phyloP scores from a whole-genome alignment of 495 filamentous ascomycete genomes.

The Neurospora discreta region DNA sequence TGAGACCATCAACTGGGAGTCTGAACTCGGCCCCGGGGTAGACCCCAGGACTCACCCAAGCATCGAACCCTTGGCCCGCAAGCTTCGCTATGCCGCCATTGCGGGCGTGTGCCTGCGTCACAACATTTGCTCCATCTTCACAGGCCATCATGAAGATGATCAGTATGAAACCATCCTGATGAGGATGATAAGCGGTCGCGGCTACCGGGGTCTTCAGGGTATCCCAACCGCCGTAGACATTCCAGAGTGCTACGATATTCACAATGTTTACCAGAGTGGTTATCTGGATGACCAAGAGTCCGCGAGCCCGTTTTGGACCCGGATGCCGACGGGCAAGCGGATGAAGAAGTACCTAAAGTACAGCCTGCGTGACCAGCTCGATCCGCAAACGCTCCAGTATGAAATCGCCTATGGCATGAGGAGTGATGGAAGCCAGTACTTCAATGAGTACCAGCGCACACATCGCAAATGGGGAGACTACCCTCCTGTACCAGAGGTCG shows the following conservation, averaged over 20 bases:
- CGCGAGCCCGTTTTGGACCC: constrained; percentile 16
- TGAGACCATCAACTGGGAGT: constrained; percentile 3
- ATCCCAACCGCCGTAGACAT: constrained; percentile 55
- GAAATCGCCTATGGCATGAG: constrained; percentile 5
- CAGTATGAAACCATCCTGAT: constrained; percentile 79
- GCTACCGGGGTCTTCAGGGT: constrained; percentile 54
- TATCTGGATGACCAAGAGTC: constrained; percentile 29
- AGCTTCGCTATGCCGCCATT: constrained; percentile 58
- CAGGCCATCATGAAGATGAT: constrained; percentile 81
- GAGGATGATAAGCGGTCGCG: constrained; percentile 52
- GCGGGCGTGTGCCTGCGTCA: constrained; percentile 45
- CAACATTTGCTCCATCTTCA: constrained; percentile 44
- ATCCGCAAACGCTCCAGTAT: constrained; percentile 1
- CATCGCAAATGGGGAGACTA: neutral
- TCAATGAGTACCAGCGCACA: constrained; percentile 11
- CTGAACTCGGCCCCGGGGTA: neutral
- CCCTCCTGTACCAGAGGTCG: constrained; percentile 7
- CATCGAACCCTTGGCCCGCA: constrained; percentile 71
- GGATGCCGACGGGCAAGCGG: constrained; percentile 2
- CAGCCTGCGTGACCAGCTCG: constrained; percentile 12
- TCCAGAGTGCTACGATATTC: constrained; percentile 70
- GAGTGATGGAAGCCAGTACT: constrained; percentile 4
- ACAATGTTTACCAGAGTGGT: constrained; percentile 61
- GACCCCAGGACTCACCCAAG: constrained; percentile 39
- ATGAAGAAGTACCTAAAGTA: constrained; percentile 10